Evolutionary conservation across 2,329 filamentous ascomycete genomes (phyloP), one percentile per base, ranked within the genome.

Genomic region (Aureobasidium leucospermi): DNA sequence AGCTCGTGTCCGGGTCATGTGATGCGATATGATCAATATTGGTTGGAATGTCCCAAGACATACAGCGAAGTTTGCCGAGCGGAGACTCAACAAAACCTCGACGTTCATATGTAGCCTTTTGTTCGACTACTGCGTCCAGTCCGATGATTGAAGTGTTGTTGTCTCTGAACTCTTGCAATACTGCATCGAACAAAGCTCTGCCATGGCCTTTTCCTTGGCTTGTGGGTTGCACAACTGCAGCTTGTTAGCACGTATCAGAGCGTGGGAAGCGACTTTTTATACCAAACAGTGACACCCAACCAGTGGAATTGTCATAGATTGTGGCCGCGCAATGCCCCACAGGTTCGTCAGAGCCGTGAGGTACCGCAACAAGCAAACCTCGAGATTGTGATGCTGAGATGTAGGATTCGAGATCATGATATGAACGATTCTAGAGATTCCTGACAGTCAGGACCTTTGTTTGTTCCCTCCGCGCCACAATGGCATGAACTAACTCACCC

Each of bases 241-340:
- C 4, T 11, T 16, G 10, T 52, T 16, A 52, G 48, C 36, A 29
- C 8, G 23, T 10, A 10, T 13, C 10, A 13, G 13, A 29, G 46
- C 19, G 34, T 28, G 48, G 36, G 23, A 52, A 8, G 41, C 36
- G 48, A 31, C 19, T 10, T 52, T 36, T 52, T 41, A 52, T 52
- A 52, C 36, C 48, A 68, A 74, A 74, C 65, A 70, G 71, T 15
- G 68, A 71, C 1, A 74, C 62, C 72, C 73, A 74, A n/a, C 67
- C 73, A 1, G 71, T 74, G 34, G 59, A 56, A 55, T 75, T 74
- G 23, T 67, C 62, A 62, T 70, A 73, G 23, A 67, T 64, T 38
- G 73, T 65, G 2, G 68, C 66, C 4, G 70, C 60, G 29, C 74
- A 63, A 61, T 69, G 69, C 19, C 72, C 73, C 60, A 70, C 63